Evolutionary conservation across 768 basidiomycete genomes (phyloP), one percentile per base, ranked within the genome.

Genomic region (Trametes villosa): DNA sequence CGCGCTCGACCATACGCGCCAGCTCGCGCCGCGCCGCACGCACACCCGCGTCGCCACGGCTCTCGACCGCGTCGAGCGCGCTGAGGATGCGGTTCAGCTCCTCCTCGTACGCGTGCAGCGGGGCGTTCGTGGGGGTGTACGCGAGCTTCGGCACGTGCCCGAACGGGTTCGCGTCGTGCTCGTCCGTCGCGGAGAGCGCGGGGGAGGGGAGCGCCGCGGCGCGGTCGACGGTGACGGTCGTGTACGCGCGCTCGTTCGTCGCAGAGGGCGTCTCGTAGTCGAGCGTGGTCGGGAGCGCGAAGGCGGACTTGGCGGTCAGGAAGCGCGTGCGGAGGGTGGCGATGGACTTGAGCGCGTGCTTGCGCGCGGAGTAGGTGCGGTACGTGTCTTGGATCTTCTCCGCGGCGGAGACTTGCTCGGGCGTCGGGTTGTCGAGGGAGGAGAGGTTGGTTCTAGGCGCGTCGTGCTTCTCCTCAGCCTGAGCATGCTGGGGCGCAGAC

Each of bases 21-120:
- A 86, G 74, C 4, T 72, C 70, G 65, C 84, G 78, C 51, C 91
- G 73, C 60, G 66, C 71, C 30, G 75, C 74, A 47, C 90, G 74
- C 8, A 93, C 81, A 0, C 71, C 73, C 62, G 72, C 72, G 49
- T 84, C 79, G 0, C 89, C 89, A 64, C 79, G 81, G 64, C 85
- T 88, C 65, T 89, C 83, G 22, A 92, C 80, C 0, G 80, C 84
- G 65, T 92, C 91, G 12, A 92, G 81, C 63, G 79, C 79, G 46
- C 82, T 78, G n/a, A 92, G 77, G 13, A 92, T 72, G 40, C 82
- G 83, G 56, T 82, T 82, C 33, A 92, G 78, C 45, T 79, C 75
- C 65, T 91, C 84, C n/a, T 78, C 75, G 71, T 91, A 87, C 15
- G 74, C 78, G 71, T 87, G 86, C 22, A 91, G 72, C 0, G 81